Base-by-base conservation (phyloP, 257 asterid genomes). In the Solanum sitiens region DNA sequence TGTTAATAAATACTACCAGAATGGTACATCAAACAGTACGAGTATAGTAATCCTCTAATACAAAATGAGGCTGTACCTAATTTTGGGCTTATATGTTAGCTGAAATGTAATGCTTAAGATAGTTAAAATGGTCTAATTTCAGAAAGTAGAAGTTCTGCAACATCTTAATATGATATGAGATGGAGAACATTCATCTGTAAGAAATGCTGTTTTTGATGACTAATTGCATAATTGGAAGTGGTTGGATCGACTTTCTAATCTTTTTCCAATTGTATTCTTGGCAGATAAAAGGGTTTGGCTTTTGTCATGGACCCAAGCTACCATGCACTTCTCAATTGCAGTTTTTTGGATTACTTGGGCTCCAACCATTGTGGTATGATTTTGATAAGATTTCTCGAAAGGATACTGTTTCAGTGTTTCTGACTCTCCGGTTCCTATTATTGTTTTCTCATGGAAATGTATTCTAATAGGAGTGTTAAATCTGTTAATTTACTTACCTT, bases 301-400 rank as follows among this genome's bases (percentile, higher is more conserved):
- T 67, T 90, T 96, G 87, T 92, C 94, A 74, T 94, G 95, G 98
- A 90, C 93, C 56, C 99, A 96, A 89, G 91, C 95, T 14, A 90
- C 96, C 61, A 65, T 93, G 47, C 94, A 95, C 89, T 92, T 96
- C 91, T 93, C 98, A 50, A 84, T 92, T 86, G 89, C 93, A 50
- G 94, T 92, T 47, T 96, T 95, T 91, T 96, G 99, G 98, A 89
- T 95, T 92, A 96, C 95, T 83, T 96, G 99, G 99, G 97, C 99
- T 70, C 98, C 98, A 86, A 89, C 90, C 86, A 88, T 93, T 83
- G 96, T 93, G 93, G 98, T 96, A 93, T 79, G 93, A 70, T 87
- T 42, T 88, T 82, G 45, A 82, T 70, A 50, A 82, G 86, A 30
- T 82, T 82, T 18, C 70, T 82, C 3, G 7, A 20, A 82, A 11